These are phyloP conservation scores for Saturnispora dispora DNA, from an alignment of 805 yeast genomes.

Conservation along the genomic window DNA sequence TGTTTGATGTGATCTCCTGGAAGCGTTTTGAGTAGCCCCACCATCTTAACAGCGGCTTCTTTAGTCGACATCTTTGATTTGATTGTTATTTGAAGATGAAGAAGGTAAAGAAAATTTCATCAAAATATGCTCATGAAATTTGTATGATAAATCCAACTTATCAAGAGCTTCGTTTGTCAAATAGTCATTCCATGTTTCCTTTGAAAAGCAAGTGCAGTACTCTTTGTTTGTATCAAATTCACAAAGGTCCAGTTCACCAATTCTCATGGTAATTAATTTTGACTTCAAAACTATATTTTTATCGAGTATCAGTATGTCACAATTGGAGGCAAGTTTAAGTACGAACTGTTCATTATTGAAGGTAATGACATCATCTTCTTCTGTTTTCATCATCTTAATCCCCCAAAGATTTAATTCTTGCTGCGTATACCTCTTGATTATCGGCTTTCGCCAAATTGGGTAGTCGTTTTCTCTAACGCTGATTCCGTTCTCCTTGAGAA, in stretches of 20 bases:
- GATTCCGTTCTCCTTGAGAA: slow-evolving; percentile 14
- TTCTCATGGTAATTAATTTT: not conserved
- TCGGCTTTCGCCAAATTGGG: slow-evolving; percentile 19
- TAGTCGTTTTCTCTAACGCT: slow-evolving; percentile 11
- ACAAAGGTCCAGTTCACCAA: slow-evolving; percentile 1
- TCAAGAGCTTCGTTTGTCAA: not conserved
- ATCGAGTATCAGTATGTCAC: not conserved
- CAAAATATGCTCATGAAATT: not conserved
- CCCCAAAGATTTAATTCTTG: not conserved
- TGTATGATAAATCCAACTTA: not conserved
- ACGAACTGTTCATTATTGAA: not conserved
- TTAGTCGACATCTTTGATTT: slow-evolving; percentile 6
- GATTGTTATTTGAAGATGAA: not conserved
- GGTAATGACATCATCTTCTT: not conserved
- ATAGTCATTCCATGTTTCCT: not conserved
- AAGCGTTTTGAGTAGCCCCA: slow-evolving; percentile 47
- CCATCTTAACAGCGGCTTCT: slow-evolving; percentile 40
- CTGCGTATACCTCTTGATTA: slow-evolving; percentile 6
- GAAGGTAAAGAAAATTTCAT: not conserved
- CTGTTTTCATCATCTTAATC: not conserved
- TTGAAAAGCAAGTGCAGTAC: not conserved
- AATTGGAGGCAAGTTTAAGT: not conserved
- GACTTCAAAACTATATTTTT: not conserved
- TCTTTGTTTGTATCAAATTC: slow-evolving; percentile 14
- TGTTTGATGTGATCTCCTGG: slow-evolving; percentile 66